Percentiles rank a stretch among this genome's conserved stretches.
Conservation (phyloP, 176 grass and related monocot genomes). For the Triticum monococcum region DNA sequence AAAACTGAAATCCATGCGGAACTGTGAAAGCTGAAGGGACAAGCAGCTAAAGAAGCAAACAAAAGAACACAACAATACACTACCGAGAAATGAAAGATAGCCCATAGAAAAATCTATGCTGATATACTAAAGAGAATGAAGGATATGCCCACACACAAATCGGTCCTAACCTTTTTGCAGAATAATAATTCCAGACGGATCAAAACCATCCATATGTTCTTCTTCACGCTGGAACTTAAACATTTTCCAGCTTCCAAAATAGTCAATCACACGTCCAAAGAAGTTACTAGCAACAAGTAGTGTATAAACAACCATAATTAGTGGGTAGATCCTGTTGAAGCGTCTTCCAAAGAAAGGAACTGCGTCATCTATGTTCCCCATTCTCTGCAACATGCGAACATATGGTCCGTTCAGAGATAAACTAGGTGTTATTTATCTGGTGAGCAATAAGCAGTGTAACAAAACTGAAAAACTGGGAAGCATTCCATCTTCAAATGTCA, state of each 20-base stretch:
- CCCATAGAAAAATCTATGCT: slow-evolving; percentile 11
- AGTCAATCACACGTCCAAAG: slow-evolving; percentile 89
- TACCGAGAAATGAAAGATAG: not conserved
- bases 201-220: slow-evolving; percentile 84
- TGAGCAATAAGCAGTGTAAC: not conserved
- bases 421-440: slow-evolving; percentile 4
- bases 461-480: not conserved
- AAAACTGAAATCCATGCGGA: not conserved
- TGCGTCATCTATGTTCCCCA: slow-evolving; percentile 98
- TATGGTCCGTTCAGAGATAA: slow-evolving; percentile 24
- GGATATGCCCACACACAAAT: slow-evolving; percentile 12
- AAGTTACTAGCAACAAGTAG: slow-evolving; percentile 94
- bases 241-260: slow-evolving; percentile 95
- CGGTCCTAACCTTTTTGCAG: slow-evolving; percentile 80
- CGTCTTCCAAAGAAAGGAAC: slow-evolving; percentile 99
- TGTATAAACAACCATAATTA: slow-evolving; percentile 99
- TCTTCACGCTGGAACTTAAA: slow-evolving; percentile 86
- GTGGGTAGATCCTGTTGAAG: slow-evolving; percentile 98
- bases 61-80: not conserved
- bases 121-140: not conserved
- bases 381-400: slow-evolving; percentile 71
- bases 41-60: not conserved
- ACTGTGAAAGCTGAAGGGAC: not conserved
- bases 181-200: slow-evolving; percentile 95
- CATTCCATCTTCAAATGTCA: slow-evolving; percentile 16